phyloP scores from a whole-genome alignment of 805 yeast species.

The Blastobotrys muscicola region DNA sequence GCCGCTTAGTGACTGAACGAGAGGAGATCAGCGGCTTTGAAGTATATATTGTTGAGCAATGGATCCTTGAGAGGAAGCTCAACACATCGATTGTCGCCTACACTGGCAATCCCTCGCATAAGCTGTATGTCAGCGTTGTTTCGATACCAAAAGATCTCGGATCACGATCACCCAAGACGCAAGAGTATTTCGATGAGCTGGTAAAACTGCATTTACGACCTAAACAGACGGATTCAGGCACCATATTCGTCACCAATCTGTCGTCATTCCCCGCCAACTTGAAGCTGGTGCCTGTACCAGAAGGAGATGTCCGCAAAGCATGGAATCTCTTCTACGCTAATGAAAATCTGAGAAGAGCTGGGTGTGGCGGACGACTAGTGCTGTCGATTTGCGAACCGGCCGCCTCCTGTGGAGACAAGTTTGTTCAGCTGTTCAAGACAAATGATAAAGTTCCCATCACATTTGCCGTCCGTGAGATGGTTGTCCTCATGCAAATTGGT shows the following conservation, averaged over 20 bases:
- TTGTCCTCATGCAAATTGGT: conserved; percentile 63
- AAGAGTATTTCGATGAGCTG: conserved; percentile 55
- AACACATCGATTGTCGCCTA: conserved; percentile 67
- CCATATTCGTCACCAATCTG: conserved; percentile 72
- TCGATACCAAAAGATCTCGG: conserved; percentile 38
- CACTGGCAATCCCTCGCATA: conserved; percentile 73
- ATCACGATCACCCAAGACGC: conserved; percentile 44
- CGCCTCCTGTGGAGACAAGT: conserved; percentile 72
- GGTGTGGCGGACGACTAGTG: conserved; percentile 81
- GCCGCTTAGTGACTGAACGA: conserved; percentile 31
- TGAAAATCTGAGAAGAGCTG: conserved; percentile 62
- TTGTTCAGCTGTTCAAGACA: conserved; percentile 61
- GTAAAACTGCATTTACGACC: conserved; percentile 58
- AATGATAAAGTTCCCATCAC: conserved; percentile 38
- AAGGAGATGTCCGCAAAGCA: conserved; percentile 29
- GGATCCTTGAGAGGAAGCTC: conserved; percentile 68
- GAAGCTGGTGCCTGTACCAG: conserved; percentile 58
- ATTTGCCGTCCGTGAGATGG: conserved; percentile 66
- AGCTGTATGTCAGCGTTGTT: conserved; percentile 51
- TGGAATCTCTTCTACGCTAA: conserved; percentile 60
- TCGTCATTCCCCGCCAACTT: conserved; percentile 68
- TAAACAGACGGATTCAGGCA: conserved; percentile 51
- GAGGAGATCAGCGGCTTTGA: conserved; percentile 66
- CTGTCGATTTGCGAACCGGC: conserved; percentile 61
- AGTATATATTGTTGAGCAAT: conserved; percentile 86